Percentiles rank a stretch among this genome's conserved stretches.
phyloP scores from a whole-genome alignment of 371 early-diverging fungal genomes.

The Actinomucor elegans region DNA sequence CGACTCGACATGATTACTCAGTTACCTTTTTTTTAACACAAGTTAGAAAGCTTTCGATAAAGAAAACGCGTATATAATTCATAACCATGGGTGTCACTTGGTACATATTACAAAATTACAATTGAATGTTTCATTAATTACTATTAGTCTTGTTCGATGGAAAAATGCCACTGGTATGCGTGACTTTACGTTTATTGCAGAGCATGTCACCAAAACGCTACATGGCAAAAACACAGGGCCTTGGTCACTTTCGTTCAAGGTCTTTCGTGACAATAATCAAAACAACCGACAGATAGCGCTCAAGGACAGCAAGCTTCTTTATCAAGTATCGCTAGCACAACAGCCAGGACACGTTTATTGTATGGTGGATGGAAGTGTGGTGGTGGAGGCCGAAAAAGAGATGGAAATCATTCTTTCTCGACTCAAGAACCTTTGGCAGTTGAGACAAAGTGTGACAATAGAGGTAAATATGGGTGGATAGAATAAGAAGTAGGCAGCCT shows the following conservation, averaged over 20 bases:
- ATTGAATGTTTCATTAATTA: neutral
- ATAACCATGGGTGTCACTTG: slow-evolving; percentile 41
- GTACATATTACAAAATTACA: slow-evolving; percentile 9
- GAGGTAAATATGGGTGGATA: slow-evolving; percentile 30
- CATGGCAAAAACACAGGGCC: slow-evolving; percentile 52
- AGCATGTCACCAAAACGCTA: slow-evolving; percentile 48
- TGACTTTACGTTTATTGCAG: slow-evolving; percentile 45
- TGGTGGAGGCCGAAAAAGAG: slow-evolving; percentile 53
- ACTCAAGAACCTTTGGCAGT: slow-evolving; percentile 51
- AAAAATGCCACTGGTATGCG: slow-evolving; percentile 57
- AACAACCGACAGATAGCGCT: slow-evolving; percentile 17
- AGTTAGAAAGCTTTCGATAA: no score
- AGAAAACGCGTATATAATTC: no score
- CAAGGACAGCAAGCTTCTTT: slow-evolving; percentile 41
- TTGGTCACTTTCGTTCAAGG: slow-evolving; percentile 49
- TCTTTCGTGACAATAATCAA: slow-evolving; percentile 44
- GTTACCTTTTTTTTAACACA: no score
- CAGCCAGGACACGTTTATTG: slow-evolving; percentile 50
- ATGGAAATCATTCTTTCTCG: slow-evolving; percentile 45
- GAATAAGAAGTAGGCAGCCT: neutral
- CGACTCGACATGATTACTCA: no score
- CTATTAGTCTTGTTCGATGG: slow-evolving; percentile 48
- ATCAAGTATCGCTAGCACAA: slow-evolving; percentile 49
- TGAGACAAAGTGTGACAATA: slow-evolving; percentile 45
- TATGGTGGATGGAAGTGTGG: slow-evolving; percentile 56